phyloP scores from a whole-genome alignment of 2,329 filamentous ascomycete genomes.

The Domatiomyces globalis region DNA sequence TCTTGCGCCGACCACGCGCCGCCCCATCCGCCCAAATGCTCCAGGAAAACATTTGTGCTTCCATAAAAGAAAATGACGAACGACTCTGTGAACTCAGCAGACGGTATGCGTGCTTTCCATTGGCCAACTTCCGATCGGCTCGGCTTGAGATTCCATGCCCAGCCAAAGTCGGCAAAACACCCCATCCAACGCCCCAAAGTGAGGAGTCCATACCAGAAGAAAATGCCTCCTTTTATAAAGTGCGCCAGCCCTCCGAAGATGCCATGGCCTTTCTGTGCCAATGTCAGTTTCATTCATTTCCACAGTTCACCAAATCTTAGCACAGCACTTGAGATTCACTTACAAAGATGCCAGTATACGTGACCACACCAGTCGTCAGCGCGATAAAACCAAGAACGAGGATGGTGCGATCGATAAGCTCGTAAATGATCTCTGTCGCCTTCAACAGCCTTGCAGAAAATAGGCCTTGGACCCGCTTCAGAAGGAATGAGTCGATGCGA shows the following conservation, averaged over 20 bases:
- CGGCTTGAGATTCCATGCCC: conserved; percentile 87
- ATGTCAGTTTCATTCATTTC: not conserved
- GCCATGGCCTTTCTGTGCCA: conserved; percentile 30
- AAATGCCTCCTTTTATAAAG: conserved; percentile 87
- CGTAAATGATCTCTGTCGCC: conserved; percentile 46
- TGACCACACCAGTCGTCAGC: conserved; percentile 56
- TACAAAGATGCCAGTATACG: conserved; percentile 75
- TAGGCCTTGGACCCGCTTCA: conserved; percentile 26
- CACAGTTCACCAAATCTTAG: not conserved
- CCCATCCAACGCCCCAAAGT: conserved; percentile 83
- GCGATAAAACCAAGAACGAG: conserved; percentile 64
- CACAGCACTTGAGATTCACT: conserved; percentile 27
- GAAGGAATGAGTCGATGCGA: conserved; percentile 32
- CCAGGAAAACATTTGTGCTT: conserved; percentile 77
- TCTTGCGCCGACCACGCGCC: conserved; percentile 61
- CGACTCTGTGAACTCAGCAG: conserved; percentile 80
- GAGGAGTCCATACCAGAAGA: conserved; percentile 82
- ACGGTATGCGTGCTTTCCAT: conserved; percentile 49
- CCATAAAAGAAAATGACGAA: conserved; percentile 85
- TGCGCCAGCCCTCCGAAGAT: conserved; percentile 82
- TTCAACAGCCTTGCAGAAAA: conserved; percentile 33
- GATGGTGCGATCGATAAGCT: conserved; percentile 59
- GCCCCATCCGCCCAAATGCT: conserved; percentile 66
- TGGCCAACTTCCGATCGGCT: conserved; percentile 40
- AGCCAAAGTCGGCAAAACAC: conserved; percentile 77